phyloP scores from a whole-genome alignment of 257 asterid genomes.

The Penstemon davidsonii region DNA sequence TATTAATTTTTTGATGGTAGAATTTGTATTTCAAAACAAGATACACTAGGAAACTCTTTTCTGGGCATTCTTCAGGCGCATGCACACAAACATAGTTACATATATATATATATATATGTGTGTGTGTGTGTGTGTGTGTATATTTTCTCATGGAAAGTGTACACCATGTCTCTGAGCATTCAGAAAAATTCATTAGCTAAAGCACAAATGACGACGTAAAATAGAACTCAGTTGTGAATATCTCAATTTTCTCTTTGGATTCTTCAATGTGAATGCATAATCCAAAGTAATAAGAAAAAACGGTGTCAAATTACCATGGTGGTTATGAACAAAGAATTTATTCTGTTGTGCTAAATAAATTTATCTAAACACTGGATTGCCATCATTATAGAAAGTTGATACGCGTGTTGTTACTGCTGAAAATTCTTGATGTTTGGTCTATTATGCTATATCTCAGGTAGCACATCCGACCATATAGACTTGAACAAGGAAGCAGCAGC shows the following conservation, averaged over 20 bases:
- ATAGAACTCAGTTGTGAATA: not conserved
- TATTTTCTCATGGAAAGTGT: too few species aligned
- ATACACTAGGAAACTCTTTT: not conserved
- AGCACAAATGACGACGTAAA: not conserved
- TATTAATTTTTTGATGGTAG: not conserved
- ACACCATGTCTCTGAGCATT: not conserved
- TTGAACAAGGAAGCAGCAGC: conserved; percentile 75
- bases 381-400: conserved; percentile 5
- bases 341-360: not conserved
- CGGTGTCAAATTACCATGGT: not conserved
- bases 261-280: not conserved
- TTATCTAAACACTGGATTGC: not conserved
- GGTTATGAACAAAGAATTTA: not conserved
- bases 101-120: too few species aligned
- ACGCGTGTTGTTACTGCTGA: not conserved
- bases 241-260: not conserved
- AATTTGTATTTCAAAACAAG: not conserved
- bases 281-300: not conserved
- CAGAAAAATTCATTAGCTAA: not conserved
- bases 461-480: conserved; percentile 46
- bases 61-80: not conserved
- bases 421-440: conserved; percentile 6
- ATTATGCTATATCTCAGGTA: conserved; percentile 40
- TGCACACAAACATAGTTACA: not conserved
- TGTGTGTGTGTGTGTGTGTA: too few species aligned